These are phyloP conservation scores for Hypoxylon subgilvum DNA, from an alignment of 495 filamentous ascomycete species.

Conservation along the genomic window DNA sequence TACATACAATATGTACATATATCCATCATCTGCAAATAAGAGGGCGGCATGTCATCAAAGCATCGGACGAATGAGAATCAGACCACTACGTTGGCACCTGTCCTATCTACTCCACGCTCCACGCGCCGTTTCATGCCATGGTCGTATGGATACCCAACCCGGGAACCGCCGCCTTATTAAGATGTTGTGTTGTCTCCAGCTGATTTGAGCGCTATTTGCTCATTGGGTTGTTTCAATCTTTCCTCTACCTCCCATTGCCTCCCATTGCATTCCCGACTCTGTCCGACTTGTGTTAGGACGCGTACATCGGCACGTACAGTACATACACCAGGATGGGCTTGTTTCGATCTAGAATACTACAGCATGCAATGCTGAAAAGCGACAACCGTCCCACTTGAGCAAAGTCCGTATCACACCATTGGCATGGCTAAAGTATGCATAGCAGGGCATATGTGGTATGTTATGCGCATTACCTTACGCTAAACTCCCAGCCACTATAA, in stretches of 20 bases:
- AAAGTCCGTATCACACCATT: conserved; percentile 23
- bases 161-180: conserved; percentile 25
- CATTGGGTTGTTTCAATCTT: conserved; percentile 12
- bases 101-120: too few species aligned
- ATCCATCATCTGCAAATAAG: conserved; percentile 18
- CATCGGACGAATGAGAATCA: conserved; percentile 37
- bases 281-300: conserved; percentile 14
- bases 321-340: conserved; percentile 7
- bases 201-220: conserved; percentile 9
- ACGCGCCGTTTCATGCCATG: conserved; percentile 19
- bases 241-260: conserved; percentile 16
- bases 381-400: conserved; percentile 15
- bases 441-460: conserved; percentile 27
- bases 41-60: conserved; percentile 14
- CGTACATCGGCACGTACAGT: conserved; percentile 6
- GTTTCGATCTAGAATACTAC: conserved; percentile 12
- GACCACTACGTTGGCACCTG: conserved; percentile 24
- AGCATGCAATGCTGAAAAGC: conserved; percentile 7
- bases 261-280: conserved; percentile 32
- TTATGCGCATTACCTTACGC: conserved; percentile 16
- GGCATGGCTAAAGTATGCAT: conserved; percentile 15
- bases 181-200: conserved; percentile 20
- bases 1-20: too few species aligned
- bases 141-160: conserved; percentile 35
- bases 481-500: conserved; percentile 19